Evolutionary conservation across 768 basidiomycete species (phyloP), one percentile per base, ranked within the genome.

Genomic region (Rhizopogon sp.): DNA sequence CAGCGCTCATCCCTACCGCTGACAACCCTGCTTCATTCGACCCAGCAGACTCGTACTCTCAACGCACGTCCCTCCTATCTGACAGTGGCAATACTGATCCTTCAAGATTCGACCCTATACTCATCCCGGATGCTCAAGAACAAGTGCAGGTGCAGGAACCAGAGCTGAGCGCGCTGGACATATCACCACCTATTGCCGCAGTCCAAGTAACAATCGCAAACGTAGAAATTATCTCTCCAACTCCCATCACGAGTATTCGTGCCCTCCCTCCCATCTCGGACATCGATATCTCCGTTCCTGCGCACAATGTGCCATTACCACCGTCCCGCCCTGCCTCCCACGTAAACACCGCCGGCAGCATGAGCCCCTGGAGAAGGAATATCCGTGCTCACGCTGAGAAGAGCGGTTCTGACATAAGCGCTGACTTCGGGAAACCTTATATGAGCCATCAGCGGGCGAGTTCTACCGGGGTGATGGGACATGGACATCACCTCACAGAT

Each of bases 261-360:
- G 11, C 39, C 29, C 57, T 60, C 4, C 56, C 56, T 16, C 43
- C 54, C 22, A 62, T 69, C 9, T 58, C 64, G 13, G 66, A 69
- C 20, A 39, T 55, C 6, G 60, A 60, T 41, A 43, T 31, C 28
- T 49, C 61, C 22, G 52, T 16, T n/a, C 53, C n/a, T 6, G 60
- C 66, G 16, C 60, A 59, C 1, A 54, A 55, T 42, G 52, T 70
- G 7, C 58, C 57, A n/a, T 60, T 69, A 16, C 64, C 62, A 14
- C 52, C 54, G 28, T 67, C 68, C 13, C 62, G 70, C 6, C 66
- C 68, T 9, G 62, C 60, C 14, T 70, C 68, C 20, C 46, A 33
- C 3, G 70, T 62, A 39, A 62, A 59, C 8, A 7, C 35, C 14
- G 2, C 8, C 20, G 33, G 17, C 33, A 8, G 11, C 17, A 11